A percentile compares a stretch with the other conserved stretches of the same genome.
Conservation (phyloP, 2,329 filamentous ascomycete species). For the Beauveria varroae region DNA sequence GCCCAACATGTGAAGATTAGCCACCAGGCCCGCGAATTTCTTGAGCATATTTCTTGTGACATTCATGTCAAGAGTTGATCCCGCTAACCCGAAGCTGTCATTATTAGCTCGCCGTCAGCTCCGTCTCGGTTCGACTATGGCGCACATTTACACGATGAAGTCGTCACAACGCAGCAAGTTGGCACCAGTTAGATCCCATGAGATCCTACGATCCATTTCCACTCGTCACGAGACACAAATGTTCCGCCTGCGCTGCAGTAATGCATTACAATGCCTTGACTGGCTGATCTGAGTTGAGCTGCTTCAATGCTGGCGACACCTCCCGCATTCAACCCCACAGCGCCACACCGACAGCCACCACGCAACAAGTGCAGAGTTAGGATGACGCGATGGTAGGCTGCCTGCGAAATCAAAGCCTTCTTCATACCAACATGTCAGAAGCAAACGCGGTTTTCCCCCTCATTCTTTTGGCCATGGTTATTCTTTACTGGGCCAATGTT, state of each 20-base stretch:
- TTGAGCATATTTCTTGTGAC: not conserved
- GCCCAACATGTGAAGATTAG: not conserved
- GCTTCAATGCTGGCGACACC: not conserved
- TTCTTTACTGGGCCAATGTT: not conserved
- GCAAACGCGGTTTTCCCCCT: not conserved
- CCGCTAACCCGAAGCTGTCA: not conserved
- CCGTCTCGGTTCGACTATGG: no score
- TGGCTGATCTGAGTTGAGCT: not conserved
- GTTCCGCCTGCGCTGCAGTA: not conserved
- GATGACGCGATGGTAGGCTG: no score
- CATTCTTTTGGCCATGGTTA: not conserved
- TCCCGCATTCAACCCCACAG: not conserved
- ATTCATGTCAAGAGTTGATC: not conserved
- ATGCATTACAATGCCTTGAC: not conserved
- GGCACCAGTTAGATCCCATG: not conserved
- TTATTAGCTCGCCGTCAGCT: not conserved
- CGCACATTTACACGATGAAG: no score
- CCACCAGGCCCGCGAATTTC: not conserved
- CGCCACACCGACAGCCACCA: constrained; percentile 5
- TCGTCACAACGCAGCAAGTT: no score
- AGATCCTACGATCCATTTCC: not conserved
- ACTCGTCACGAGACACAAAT: not conserved
- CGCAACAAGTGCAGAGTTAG: not conserved
- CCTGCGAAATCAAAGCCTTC: not conserved
- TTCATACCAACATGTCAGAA: not conserved